A percentile compares a stretch with the other conserved stretches of the same genome.
Evolutionary conservation across 208 protist genomes (phyloP).

Genomic region (Trypanosoma avium): DNA sequence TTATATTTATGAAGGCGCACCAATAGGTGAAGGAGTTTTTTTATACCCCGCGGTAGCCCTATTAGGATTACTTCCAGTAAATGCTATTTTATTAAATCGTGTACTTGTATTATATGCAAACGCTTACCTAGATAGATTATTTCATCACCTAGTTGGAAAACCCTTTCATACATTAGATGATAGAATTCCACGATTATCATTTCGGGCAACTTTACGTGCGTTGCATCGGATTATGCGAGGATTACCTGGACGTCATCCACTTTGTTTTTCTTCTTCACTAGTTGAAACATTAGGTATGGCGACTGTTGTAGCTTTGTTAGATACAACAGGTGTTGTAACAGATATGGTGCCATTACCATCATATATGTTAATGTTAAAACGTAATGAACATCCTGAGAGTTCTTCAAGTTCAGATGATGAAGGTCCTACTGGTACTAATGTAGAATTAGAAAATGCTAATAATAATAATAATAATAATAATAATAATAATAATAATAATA

Average conservation of each 20-base stretch:
- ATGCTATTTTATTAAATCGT: conserved; percentile 80
- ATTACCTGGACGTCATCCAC: conserved; percentile 49
- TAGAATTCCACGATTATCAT: conserved; percentile 76
- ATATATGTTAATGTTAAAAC: conserved; percentile 64
- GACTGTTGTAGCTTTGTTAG: conserved; percentile 82
- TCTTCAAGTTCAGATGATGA: conserved; percentile 63
- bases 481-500: not conserved
- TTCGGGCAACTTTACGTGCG: conserved; percentile 54
- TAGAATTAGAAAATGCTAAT: not conserved
- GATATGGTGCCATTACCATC: conserved; percentile 88
- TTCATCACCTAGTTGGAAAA: conserved; percentile 74
- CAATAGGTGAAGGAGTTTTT: conserved; percentile 67
- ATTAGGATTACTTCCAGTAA: conserved; percentile 80
- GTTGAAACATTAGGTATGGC: conserved; percentile 84
- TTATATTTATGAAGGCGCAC: conserved; percentile 33
- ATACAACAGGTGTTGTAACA: conserved; percentile 82
- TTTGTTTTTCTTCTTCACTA: conserved; percentile 75
- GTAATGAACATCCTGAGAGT: conserved; percentile 25
- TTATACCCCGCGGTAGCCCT: conserved; percentile 69
- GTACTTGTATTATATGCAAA: conserved; percentile 84
- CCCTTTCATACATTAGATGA: conserved; percentile 66
- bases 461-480: not conserved
- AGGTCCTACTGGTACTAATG: conserved; percentile 2
- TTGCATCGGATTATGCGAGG: conserved; percentile 50
- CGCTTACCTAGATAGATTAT: conserved; percentile 79